Percentiles rank a stretch among this genome's conserved stretches.
These are phyloP conservation scores for Apophysomyces sp. DNA, from an alignment of 371 early-diverging fungal species.

Conservation along the genomic window DNA sequence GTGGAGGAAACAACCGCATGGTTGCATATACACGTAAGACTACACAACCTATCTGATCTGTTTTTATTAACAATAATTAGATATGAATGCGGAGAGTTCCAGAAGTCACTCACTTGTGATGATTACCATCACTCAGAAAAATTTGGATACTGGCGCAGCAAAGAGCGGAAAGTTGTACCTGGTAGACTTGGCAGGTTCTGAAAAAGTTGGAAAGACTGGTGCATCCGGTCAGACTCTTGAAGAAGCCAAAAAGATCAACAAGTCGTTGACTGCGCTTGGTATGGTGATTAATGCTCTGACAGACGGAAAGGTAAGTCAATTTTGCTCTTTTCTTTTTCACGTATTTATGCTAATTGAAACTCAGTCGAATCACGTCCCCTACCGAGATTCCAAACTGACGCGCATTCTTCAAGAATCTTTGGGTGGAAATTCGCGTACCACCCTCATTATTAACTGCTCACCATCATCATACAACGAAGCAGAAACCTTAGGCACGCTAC, in stretches of 20 bases:
- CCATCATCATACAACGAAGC: constrained; percentile 68
- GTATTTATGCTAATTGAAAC: background rate
- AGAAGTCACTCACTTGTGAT: constrained; percentile 95
- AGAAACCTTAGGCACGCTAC: constrained; percentile 83
- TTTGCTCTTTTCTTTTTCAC: background rate
- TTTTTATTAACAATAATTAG: constrained; percentile 24
- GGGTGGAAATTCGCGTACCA: constrained; percentile 77
- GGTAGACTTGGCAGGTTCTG: constrained; percentile 96
- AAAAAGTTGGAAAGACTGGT: constrained; percentile 94
- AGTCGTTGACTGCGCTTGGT: constrained; percentile 93
- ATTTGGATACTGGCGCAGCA: constrained; percentile 74
- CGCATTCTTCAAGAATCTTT: constrained; percentile 85
- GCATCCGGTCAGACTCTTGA: constrained; percentile 97
- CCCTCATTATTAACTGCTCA: constrained; percentile 82
- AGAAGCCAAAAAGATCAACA: constrained; percentile 99
- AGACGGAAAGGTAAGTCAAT: constrained; percentile 69
- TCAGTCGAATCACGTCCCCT: constrained; percentile 72
- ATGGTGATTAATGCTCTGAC: constrained; percentile 98
- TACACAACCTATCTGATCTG: background rate
- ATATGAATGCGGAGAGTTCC: constrained; percentile 95
- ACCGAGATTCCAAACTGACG: constrained; percentile 92
- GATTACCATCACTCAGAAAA: constrained; percentile 85
- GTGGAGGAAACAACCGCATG: constrained; percentile 81
- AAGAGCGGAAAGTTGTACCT: constrained; percentile 77
- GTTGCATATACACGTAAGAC: constrained; percentile 82